Percentiles rank a stretch among this genome's conserved stretches.
Conservation (phyloP, 2,329 filamentous ascomycete genomes). For the Cephalotrichum gorgonifer region DNA sequence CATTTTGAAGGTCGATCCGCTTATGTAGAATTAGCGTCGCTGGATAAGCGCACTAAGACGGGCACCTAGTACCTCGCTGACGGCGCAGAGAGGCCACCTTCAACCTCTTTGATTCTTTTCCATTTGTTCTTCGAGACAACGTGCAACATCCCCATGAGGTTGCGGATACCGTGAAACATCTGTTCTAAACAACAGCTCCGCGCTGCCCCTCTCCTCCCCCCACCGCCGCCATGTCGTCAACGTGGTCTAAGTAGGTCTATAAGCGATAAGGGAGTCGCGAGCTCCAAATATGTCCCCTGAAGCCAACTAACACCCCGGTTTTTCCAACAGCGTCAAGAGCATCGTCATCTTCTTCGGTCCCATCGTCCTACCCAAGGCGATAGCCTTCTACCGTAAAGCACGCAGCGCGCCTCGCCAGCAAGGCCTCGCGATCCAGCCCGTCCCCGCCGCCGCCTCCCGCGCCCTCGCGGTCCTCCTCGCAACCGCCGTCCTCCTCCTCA, state of each 20-base stretch:
- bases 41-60: not conserved
- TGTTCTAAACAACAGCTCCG: not conserved
- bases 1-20: too few species aligned
- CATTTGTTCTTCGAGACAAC: not conserved
- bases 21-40: too few species aligned
- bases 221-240: constrained; percentile 2
- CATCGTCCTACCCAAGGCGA: constrained; percentile 55
- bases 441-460: constrained; percentile 42
- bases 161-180: not conserved
- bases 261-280: too few species aligned
- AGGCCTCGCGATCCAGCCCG: constrained; percentile 42
- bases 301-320: constrained; percentile 2
- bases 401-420: constrained; percentile 28
- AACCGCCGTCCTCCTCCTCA: constrained; percentile 30
- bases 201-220: too few species aligned
- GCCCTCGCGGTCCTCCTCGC: constrained; percentile 50
- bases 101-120: not conserved
- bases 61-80: not conserved
- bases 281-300: too few species aligned
- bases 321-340: constrained; percentile 35
- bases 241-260: constrained; percentile 1
- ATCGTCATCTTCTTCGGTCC: constrained; percentile 58
- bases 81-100: not conserved
- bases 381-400: constrained; percentile 52
- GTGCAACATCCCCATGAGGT: not conserved